These are phyloP conservation scores for Cystobasidiaceae sp. DNA, from an alignment of 1,284 basidiomycete species.

Conservation along the genomic window DNA sequence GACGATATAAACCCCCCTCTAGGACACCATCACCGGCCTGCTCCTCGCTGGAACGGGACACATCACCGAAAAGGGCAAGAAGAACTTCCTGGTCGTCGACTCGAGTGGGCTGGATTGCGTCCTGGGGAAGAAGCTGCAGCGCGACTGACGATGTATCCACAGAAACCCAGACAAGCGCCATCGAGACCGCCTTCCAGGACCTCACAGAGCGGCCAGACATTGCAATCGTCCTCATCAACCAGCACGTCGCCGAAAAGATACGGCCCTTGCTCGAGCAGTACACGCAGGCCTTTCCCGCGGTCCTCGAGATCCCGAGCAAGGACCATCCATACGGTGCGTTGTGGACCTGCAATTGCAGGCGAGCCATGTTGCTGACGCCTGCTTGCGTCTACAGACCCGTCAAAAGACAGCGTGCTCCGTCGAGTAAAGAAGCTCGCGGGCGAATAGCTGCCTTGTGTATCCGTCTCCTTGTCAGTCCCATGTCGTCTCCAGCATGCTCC, in stretches of 20 bases:
- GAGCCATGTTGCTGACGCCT: too few species aligned
- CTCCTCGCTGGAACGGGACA: slow-evolving; percentile 88
- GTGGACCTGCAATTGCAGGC: too few species aligned
- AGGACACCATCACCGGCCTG: slow-evolving; percentile 93
- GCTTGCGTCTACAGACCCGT: slow-evolving; percentile 81
- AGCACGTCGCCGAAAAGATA: slow-evolving; percentile 96
- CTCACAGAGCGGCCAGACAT: slow-evolving; percentile 89
- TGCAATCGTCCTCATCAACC: slow-evolving; percentile 92
- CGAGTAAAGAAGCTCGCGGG: slow-evolving; percentile 95
- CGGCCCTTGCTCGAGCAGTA: slow-evolving; percentile 91
- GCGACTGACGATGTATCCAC: neutral
- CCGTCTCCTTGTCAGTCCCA: too few species aligned
- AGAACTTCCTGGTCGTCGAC: slow-evolving; percentile 93
- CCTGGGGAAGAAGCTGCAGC: neutral
- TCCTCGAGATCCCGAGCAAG: slow-evolving; percentile 95
- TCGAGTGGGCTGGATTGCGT: slow-evolving; percentile 58
- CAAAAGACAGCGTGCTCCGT: slow-evolving; percentile 94
- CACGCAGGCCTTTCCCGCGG: slow-evolving; percentile 88
- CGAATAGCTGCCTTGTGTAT: slow-evolving; percentile 56
- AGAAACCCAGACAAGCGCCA: slow-evolving; percentile 84
- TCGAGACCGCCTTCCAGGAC: slow-evolving; percentile 84
- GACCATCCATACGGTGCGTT: slow-evolving; percentile 55
- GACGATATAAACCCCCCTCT: slow-evolving; percentile 2
- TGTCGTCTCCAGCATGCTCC: too few species aligned
- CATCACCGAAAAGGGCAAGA: slow-evolving; percentile 77